phyloP scores from a whole-genome alignment of 2,329 filamentous ascomycete species.

The Claviceps capensis region DNA sequence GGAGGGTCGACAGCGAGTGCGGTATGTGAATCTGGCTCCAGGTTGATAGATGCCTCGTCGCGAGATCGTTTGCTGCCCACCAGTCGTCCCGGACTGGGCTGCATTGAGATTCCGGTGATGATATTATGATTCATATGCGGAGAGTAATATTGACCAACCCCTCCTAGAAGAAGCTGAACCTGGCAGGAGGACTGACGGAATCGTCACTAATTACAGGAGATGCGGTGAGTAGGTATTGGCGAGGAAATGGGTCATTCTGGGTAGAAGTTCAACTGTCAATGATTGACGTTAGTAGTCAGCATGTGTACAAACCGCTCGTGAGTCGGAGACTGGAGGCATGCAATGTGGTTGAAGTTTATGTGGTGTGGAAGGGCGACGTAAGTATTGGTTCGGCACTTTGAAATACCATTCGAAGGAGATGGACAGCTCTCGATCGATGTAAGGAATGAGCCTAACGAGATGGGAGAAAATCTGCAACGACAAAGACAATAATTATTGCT shows the following conservation, averaged over 20 bases:
- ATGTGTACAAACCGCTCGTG: slow-evolving; percentile 16
- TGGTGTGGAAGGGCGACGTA: background rate
- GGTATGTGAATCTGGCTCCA: slow-evolving; percentile 41
- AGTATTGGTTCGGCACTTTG: too few species aligned
- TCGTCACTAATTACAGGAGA: slow-evolving; percentile 29
- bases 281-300: slow-evolving; percentile 18
- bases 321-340: background rate
- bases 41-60: slow-evolving; percentile 56
- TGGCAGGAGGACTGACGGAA: slow-evolving; percentile 22
- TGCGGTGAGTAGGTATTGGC: slow-evolving; percentile 23
- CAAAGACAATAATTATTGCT: too few species aligned
- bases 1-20: slow-evolving; percentile 35
- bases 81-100: slow-evolving; percentile 8
- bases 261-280: slow-evolving; percentile 9
- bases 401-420: background rate
- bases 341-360: background rate
- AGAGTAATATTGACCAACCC: slow-evolving; percentile 15
- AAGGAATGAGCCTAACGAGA: background rate
- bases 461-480: too few species aligned
- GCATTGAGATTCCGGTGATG: slow-evolving; percentile 15
- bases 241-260: slow-evolving; percentile 31
- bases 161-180: slow-evolving; percentile 17
- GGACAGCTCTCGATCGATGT: background rate
- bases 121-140: slow-evolving; percentile 13
- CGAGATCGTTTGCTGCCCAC: slow-evolving; percentile 61